A percentile compares a stretch with the other conserved stretches of the same genome.
Evolutionary conservation across 106 monocot species (phyloP).

Genomic region (Chionographis japonica): DNA sequence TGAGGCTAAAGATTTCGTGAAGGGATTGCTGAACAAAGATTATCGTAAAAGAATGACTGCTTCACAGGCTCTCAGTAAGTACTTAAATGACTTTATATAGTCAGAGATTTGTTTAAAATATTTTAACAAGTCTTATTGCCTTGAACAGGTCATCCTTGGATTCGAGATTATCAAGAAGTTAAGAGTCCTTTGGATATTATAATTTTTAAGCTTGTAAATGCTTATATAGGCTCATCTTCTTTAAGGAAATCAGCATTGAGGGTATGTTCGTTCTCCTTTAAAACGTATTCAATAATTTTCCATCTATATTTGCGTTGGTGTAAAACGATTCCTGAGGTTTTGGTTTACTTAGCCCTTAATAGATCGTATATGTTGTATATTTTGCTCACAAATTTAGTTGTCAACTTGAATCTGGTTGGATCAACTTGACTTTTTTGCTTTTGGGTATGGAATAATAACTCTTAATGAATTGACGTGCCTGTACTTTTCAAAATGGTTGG

Average conservation of each 20-base stretch:
- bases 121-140: background rate
- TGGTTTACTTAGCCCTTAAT: no score
- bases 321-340: no score
- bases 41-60: conserved; percentile 15
- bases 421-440: no score
- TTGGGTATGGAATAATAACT: no score
- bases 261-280: conserved; percentile 41
- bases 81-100: background rate
- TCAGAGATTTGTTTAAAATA: background rate
- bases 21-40: conserved; percentile 5
- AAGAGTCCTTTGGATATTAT: conserved; percentile 76
- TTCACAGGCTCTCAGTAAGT: conserved; percentile 7
- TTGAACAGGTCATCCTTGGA: conserved; percentile 82
- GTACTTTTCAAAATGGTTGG: no score
- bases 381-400: no score
- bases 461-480: no score
- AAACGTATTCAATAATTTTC: background rate
- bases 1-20: conserved; percentile 10
- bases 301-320: no score
- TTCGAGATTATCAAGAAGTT: conserved; percentile 51
- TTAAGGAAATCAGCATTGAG: conserved; percentile 74
- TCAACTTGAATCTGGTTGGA: no score
- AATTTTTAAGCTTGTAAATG: conserved; percentile 66
- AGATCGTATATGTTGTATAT: no score
- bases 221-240: conserved; percentile 75